Percentiles rank a stretch among this genome's conserved stretches.
These are phyloP conservation scores for Dissoconium aciculare DNA, from an alignment of 2,329 filamentous ascomycete genomes.

Conservation along the genomic window DNA sequence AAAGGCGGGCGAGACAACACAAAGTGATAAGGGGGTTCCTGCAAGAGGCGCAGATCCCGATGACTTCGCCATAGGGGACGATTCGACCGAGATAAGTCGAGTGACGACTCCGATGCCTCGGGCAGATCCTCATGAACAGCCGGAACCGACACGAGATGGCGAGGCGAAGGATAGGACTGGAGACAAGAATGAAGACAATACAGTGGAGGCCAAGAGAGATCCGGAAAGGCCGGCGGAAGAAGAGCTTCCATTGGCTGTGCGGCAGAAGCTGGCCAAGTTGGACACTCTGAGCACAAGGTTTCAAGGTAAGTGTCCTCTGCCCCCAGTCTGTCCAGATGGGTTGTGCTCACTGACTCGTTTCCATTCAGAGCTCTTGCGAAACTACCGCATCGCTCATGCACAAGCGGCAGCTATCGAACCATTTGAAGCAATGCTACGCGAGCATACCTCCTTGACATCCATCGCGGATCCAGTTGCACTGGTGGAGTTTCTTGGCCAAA, in stretches of 20 bases:
- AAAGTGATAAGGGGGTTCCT: constrained; percentile 6
- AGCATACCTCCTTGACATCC: constrained; percentile 80
- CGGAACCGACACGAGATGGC: constrained; percentile 12
- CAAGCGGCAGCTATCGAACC: constrained; percentile 77
- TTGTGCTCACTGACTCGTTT: constrained; percentile 17
- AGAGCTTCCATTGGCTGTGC: constrained; percentile 61
- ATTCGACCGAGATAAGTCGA: constrained; percentile 48
- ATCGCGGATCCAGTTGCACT: constrained; percentile 74
- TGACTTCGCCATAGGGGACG: constrained; percentile 77
- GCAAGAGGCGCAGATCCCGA: constrained; percentile 58
- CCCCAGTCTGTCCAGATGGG: constrained; percentile 14
- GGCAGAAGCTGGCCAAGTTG: constrained; percentile 63
- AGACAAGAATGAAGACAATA: constrained; percentile 16
- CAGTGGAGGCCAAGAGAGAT: constrained; percentile 19
- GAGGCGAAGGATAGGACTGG: constrained; percentile 18
- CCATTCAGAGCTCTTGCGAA: constrained; percentile 64
- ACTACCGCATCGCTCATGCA: constrained; percentile 81
- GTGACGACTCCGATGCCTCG: constrained; percentile 42
- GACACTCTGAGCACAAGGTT: constrained; percentile 83
- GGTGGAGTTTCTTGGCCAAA: constrained; percentile 76
- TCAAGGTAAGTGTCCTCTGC: constrained; percentile 42
- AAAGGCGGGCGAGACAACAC: constrained; percentile 5
- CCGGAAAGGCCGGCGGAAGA: constrained; percentile 21
- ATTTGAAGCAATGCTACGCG: constrained; percentile 79
- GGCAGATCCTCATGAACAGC: constrained; percentile 23